Conservation (phyloP, 2,329 filamentous ascomycete genomes). For the Colletotrichum sp. region DNA sequence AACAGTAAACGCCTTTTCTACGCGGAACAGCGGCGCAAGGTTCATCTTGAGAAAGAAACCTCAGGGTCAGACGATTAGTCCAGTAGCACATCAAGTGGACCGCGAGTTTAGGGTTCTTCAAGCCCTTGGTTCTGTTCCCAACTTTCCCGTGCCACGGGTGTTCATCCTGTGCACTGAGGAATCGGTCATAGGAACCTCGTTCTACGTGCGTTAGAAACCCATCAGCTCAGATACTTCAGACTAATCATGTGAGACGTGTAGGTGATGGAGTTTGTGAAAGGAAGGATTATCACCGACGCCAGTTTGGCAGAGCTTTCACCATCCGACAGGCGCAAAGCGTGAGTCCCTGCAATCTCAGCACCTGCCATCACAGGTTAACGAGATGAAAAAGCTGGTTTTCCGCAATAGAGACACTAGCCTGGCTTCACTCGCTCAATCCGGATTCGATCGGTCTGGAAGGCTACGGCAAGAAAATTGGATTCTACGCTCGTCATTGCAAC, state of each 20-base stretch:
- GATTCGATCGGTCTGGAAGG: neutral
- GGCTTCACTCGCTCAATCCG: neutral
- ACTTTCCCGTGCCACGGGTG: neutral
- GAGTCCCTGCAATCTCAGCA: neutral
- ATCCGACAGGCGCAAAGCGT: neutral
- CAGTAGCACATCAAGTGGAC: neutral
- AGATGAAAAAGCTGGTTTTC: neutral
- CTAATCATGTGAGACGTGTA: neutral
- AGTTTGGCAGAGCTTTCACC: neutral
- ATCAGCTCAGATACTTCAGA: neutral
- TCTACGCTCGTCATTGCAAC: neutral
- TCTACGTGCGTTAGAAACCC: neutral
- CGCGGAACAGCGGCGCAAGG: neutral
- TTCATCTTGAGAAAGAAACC: neutral
- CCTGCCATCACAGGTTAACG: neutral
- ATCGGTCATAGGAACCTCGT: neutral
- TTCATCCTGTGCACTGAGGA: neutral
- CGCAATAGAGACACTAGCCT: neutral
- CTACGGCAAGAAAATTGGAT: neutral
- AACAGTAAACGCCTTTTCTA: neutral
- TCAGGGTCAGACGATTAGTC: neutral
- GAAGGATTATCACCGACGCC: neutral
- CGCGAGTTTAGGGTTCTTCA: neutral
- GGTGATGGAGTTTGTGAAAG: neutral
- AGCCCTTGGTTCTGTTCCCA: neutral